phyloP scores from a whole-genome alignment of 2,329 filamentous ascomycete genomes.

The Alternaria consortialis region DNA sequence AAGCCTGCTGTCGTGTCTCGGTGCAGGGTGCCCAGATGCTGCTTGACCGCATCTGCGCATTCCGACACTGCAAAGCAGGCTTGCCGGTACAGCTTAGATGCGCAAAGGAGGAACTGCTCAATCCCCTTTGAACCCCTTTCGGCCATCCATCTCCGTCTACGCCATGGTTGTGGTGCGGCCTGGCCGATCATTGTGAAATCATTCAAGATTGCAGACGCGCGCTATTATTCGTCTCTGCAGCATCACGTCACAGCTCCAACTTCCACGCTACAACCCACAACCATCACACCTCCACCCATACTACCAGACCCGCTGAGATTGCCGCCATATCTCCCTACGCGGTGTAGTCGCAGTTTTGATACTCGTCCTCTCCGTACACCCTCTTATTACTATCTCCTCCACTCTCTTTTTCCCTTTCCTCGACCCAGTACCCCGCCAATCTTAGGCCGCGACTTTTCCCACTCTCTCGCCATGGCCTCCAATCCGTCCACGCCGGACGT shows the following conservation, averaged over 20 bases:
- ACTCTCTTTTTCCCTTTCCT: slow-evolving; percentile 6
- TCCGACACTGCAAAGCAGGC: slow-evolving; percentile 15
- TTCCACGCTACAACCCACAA: slow-evolving; percentile 32
- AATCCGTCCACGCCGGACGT: slow-evolving; percentile 42
- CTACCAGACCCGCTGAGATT: slow-evolving; percentile 21
- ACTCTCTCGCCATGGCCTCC: slow-evolving; percentile 39
- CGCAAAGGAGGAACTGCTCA: slow-evolving; percentile 19
- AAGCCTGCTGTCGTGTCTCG: slow-evolving; percentile 26
- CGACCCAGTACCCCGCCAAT: slow-evolving; percentile 29
- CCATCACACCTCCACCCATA: slow-evolving; percentile 28
- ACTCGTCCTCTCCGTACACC: slow-evolving; percentile 12
- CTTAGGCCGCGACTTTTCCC: slow-evolving; percentile 17
- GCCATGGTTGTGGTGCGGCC: slow-evolving; percentile 13
- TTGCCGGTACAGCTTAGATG: slow-evolving; percentile 3
- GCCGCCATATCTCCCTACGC: slow-evolving; percentile 20
- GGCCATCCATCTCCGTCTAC: not conserved
- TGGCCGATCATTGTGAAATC: slow-evolving; percentile 28
- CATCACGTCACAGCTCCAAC: slow-evolving; percentile 28
- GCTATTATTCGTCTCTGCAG: slow-evolving; percentile 27
- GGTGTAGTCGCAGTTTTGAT: slow-evolving; percentile 24
- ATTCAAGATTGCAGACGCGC: slow-evolving; percentile 14
- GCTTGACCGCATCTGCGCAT: slow-evolving; percentile 22
- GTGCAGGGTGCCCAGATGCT: not conserved
- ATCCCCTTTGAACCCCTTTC: not conserved
- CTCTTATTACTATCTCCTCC: slow-evolving; percentile 17